Evolutionary conservation across 108 stramenopile species (phyloP).

Genomic region (Aureococcus anophagefferens): DNA sequence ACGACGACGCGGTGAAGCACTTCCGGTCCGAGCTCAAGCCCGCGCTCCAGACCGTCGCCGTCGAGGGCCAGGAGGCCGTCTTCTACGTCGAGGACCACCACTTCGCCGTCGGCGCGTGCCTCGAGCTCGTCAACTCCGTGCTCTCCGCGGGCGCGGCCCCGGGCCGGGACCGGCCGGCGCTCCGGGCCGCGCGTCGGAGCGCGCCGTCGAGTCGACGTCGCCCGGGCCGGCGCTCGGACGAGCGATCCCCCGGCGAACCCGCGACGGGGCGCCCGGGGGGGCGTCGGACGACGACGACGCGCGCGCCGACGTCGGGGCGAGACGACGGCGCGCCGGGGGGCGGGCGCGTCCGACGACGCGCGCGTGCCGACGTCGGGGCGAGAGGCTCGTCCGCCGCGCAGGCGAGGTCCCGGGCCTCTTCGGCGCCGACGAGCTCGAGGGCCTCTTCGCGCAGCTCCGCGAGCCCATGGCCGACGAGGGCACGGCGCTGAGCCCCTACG

Average conservation of each 20-base stretch:
- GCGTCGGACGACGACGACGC: too few relatives aligned
- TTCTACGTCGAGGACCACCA: constrained; percentile 49
- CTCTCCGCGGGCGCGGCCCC: constrained; percentile 37
- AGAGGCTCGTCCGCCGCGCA: too few relatives aligned
- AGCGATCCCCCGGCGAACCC: too few relatives aligned
- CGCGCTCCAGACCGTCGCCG: constrained; percentile 37
- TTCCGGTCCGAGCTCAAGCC: constrained; percentile 42
- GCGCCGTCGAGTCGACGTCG: too few relatives aligned
- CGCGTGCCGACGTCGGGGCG: too few relatives aligned
- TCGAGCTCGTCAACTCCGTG: constrained; percentile 48
- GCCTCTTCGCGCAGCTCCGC: constrained; percentile 28
- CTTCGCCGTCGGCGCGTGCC: constrained; percentile 28
- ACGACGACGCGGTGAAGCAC: constrained; percentile 25
- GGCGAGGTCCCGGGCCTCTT: constrained; percentile 47
- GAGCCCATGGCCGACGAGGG: constrained; percentile 45
- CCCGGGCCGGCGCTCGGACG: too few relatives aligned
- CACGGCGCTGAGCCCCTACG: constrained; percentile 29
- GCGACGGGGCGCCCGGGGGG: too few relatives aligned
- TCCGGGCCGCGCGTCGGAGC: too few relatives aligned
- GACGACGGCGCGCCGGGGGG: too few relatives aligned
- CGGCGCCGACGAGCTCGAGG: constrained; percentile 48
- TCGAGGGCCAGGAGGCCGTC: constrained; percentile 29
- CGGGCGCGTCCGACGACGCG: too few relatives aligned
- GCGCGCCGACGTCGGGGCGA: too few relatives aligned
- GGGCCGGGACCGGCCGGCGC: too few relatives aligned